Evolutionary conservation across 163 green algal species (phyloP), one percentile per base, ranked within the genome.

Genomic region (Chlorella variabilis): DNA sequence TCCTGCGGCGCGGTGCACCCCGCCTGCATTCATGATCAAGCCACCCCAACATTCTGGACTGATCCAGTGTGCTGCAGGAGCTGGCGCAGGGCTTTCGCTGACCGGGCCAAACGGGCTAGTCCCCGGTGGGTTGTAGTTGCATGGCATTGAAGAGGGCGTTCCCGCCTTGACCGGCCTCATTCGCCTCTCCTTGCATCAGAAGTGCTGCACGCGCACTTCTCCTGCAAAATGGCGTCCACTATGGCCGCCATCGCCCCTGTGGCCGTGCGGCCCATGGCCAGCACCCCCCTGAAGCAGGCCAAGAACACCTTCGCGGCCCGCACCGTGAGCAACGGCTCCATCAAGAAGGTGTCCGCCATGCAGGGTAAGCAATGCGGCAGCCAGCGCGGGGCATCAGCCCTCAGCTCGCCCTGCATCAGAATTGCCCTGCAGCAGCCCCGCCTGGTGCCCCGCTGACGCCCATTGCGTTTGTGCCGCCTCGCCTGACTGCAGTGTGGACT

Each of bases 311-410:
- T 81, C 75, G 59, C 59, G 63, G 65, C 77, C 67, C 61, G 49
- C 65, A 71, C 51, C 65, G 77, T 77, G 65, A 39, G 9, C 77
- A 83, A 83, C 34, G 65, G 49, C 77, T 69, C 65, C 65, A 75
- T 83, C 58, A 36, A 77, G 65, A 83, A 83, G 77, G 71, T 49
- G 65, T 51, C 49, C 65, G 77, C 77, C 77, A 77, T 83, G 65
- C 67, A 76, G 77, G 71, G 71, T 79, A 36, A 68, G 71, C 27
- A 65, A 63, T 65, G 54, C 71, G 49, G 21, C 8, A 36, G 49
- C 8, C 33, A 27, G 33, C 2, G 71, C 34, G 33, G 7, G 2
- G 20, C 48, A 18, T 41, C 48, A 56, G 8, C 36, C n/a, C 20
- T 9, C 25, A 58, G 27, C 27, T 25, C 41, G 45, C 45, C n/a